phyloP scores from a whole-genome alignment of 202 grass and related monocot genomes.

The Hordeum pubiflorum region DNA sequence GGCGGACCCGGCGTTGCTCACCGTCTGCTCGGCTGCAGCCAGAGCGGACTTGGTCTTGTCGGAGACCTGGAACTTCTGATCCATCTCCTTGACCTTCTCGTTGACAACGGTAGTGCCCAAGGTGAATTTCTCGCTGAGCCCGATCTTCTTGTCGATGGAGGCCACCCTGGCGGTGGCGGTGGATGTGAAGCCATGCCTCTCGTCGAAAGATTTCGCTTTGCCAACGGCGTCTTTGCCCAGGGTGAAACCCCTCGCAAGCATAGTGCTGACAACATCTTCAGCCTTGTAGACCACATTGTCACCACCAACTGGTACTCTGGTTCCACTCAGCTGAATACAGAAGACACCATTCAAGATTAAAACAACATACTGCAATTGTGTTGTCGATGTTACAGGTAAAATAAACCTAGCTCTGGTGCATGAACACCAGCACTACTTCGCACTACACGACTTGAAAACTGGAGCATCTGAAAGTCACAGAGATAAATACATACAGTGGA shows the following conservation, averaged over 20 bases:
- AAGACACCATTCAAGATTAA: background rate
- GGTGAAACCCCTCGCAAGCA: constrained; percentile 86
- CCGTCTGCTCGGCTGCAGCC: constrained; percentile 48
- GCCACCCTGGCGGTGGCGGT: constrained; percentile 64
- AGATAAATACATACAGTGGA: no score
- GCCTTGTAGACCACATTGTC: constrained; percentile 71
- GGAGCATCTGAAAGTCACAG: no score
- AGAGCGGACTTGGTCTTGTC: constrained; percentile 49
- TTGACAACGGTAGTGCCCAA: constrained; percentile 55
- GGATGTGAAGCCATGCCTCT: constrained; percentile 72
- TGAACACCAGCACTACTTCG: background rate
- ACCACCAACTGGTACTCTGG: constrained; percentile 35
- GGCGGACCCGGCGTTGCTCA: constrained; percentile 44
- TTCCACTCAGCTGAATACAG: constrained; percentile 36
- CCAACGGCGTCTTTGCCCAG: constrained; percentile 63
- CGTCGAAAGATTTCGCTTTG: constrained; percentile 75
- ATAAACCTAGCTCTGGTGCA: background rate
- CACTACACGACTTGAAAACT: background rate
- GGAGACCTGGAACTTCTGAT: constrained; percentile 69
- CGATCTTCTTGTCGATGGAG: constrained; percentile 77
- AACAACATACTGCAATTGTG: background rate
- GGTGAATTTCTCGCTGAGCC: constrained; percentile 74
- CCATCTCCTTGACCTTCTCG: constrained; percentile 79
- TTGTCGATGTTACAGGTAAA: background rate
- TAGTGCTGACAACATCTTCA: constrained; percentile 77